Base-by-base conservation (phyloP, 805 yeast species). In the Debaryomyces prosopidis region DNA sequence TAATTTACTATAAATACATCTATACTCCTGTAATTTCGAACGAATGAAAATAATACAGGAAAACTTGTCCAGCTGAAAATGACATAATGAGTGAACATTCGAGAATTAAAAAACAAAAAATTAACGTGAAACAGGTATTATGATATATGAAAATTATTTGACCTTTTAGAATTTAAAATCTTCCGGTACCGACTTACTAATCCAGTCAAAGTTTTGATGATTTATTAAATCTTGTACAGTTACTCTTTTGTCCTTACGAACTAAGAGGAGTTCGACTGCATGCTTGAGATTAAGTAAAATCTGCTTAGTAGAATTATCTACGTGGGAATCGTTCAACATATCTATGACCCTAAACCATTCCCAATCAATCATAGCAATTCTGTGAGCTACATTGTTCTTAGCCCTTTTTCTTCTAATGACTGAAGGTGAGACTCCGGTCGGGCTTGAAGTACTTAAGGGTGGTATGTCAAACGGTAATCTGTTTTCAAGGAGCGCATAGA, bases 341-440 rank as follows among this genome's bases (percentile, higher is more conserved):
- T 62, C 60, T 10, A 50, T 43, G 5, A 66, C 67, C 1, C 74
- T 74, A 44, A 70, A 75, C 98, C 98, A 92, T 31, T 76, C 77
- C 99, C 99, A 94, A 49, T 88, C 94, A 31, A 89, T 83, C 59
- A 92, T 80, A 4, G 97, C 97, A 27, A 92, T 94, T 45, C 97
- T 72, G 63, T 92, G 97, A 0, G 96, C 85, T 0, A 88, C 80
- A 38, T 84, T 78, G 33, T 85, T 64, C 49, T 76, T 60, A 31
- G 62, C 49, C 40, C 74, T 46, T 47, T 68, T 68, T 51, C 82
- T 58, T 60, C 77, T 62, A 55, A 67, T 58, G 4, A 75, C 73
- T 10, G 75, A 69, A 0, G 73, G 71, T 6, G 73, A 63, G 2
- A 73, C 58, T 1, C 69, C 71, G 4, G 60, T 37, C 26, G 59